Evolutionary conservation across 2,329 filamentous ascomycete species (phyloP).

Genomic region (Aspergillus arachidicola): DNA sequence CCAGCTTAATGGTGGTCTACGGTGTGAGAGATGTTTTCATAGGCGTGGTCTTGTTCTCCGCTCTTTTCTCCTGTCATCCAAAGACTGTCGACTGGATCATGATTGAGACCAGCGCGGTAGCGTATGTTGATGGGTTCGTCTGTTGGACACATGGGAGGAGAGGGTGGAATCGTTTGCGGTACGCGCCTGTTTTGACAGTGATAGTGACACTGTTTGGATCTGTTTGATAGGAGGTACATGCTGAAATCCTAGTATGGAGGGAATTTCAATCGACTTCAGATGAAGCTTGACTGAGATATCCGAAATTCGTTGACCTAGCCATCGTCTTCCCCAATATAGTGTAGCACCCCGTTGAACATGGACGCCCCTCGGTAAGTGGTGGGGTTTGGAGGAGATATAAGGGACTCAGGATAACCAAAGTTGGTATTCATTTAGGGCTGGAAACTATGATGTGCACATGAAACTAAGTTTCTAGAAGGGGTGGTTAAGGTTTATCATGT

Average conservation of each 20-base stretch:
- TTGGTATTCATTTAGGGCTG: no score
- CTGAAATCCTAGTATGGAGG: background rate
- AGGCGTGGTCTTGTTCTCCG: conserved; percentile 38
- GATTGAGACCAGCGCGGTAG: conserved; percentile 45
- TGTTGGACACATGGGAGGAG: conserved; percentile 45
- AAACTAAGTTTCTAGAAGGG: no score
- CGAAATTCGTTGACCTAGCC: no score
- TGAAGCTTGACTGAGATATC: background rate
- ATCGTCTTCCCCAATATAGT: no score
- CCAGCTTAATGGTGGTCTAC: conserved; percentile 51
- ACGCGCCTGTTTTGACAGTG: conserved; percentile 44
- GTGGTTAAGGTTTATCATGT: no score
- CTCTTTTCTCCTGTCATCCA: conserved; percentile 42
- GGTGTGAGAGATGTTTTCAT: conserved; percentile 56
- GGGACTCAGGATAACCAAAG: no score
- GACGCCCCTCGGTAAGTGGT: no score
- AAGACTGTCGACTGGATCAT: conserved; percentile 48
- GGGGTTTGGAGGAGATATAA: no score
- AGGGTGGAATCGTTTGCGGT: conserved; percentile 55
- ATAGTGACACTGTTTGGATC: conserved; percentile 32
- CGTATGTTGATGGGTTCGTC: conserved; percentile 50
- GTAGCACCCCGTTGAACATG: no score
- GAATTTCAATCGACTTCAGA: background rate
- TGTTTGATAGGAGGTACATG: background rate
- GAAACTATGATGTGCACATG: no score